Base-by-base conservation (phyloP, 2,329 filamentous ascomycete genomes). In the Paraconiothyrium brasiliense region DNA sequence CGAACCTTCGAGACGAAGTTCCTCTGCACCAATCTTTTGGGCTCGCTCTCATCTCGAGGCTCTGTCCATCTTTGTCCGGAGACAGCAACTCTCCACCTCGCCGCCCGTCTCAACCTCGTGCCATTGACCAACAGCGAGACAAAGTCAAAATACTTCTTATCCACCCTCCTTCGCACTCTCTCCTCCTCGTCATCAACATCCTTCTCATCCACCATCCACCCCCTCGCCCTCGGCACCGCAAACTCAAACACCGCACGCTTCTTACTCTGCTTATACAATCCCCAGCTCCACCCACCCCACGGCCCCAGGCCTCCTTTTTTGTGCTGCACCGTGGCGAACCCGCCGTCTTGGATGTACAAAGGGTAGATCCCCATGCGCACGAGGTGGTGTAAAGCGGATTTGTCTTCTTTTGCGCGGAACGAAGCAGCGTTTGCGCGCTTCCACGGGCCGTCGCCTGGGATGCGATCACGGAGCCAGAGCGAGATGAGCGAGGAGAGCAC, bases 231-330 rank as follows among this genome's bases (percentile, higher is more conserved):
- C 10, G 68, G 67, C 6, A 72, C 39, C 16, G 64, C 3, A 32
- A 73, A 70, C 6, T 65, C 64, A 34, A 71, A 66, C 35, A 49
- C 65, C 0, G 65, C 67, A 1, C 69, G 54, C n/a, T 41, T 54
- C 37, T 68, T 71, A 13, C 57, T 60, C 39, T 67, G 63, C n/a
- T 56, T 47, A 13, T 51, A 64, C 20, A 32, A 4, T 20, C 56
- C 47, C 22, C 24, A 27, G 30, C 22, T 24, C 30, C 7, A n/a
- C 20, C 43, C 10, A 4, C 39, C 35, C 41, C 50, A 57, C 41
- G 10, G 41, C 4, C 35, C 27, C 13, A 30, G 37, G 4, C 32
- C 46, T 4, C 35, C 37, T 50, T 32, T 6, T 27, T 34, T 20
- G 30, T 55, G 35, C 35, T 41, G 32, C 27, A 20, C 32, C 20